Percentiles rank a stretch among this genome's conserved stretches.
Conservation (phyloP, 2,329 filamentous ascomycete genomes). For the Calonectria multiphialidica region DNA sequence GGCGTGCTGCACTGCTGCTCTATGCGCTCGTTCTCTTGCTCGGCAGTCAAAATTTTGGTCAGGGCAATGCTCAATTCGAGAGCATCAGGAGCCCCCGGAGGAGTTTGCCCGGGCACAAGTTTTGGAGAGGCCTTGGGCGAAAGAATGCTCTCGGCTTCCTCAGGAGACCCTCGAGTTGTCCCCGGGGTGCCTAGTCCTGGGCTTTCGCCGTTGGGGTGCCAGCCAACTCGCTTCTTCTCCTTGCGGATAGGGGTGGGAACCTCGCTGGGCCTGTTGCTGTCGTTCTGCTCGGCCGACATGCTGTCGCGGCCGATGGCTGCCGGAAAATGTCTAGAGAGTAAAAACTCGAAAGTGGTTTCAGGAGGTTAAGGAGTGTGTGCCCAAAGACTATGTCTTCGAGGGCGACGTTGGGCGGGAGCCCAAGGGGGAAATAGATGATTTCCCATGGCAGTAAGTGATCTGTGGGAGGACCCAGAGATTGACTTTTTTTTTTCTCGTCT, state of each 20-base stretch:
- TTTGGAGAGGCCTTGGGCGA: constrained; percentile 45
- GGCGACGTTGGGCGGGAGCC: constrained; percentile 27
- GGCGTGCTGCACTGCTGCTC: constrained; percentile 24
- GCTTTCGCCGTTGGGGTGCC: constrained; percentile 48
- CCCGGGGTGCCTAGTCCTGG: constrained; percentile 23
- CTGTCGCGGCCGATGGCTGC: constrained; percentile 12
- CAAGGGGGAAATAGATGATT: constrained; percentile 28
- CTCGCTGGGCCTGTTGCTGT: constrained; percentile 44
- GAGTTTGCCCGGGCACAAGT: constrained; percentile 39
- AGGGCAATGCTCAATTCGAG: constrained; percentile 53
- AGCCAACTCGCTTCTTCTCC: constrained; percentile 57
- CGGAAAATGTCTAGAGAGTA: neutral
- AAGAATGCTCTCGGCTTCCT: constrained; percentile 34
- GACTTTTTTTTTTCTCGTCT: constrained; percentile 27
- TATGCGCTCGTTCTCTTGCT: constrained; percentile 40
- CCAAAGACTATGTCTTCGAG: constrained; percentile 34
- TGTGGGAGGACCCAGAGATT: constrained; percentile 34
- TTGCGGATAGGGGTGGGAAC: constrained; percentile 48
- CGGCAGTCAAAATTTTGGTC: constrained; percentile 52
- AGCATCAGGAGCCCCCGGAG: constrained; percentile 52
- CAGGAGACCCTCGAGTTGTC: constrained; percentile 14
- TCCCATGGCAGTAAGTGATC: constrained; percentile 35
- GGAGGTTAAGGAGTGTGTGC: constrained; percentile 22
- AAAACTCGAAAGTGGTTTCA: constrained; percentile 9
- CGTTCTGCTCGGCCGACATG: constrained; percentile 43